A percentile compares a stretch with the other conserved stretches of the same genome.
Conservation (phyloP, 805 yeast genomes). For the Metahyphopichia silvanorum region DNA sequence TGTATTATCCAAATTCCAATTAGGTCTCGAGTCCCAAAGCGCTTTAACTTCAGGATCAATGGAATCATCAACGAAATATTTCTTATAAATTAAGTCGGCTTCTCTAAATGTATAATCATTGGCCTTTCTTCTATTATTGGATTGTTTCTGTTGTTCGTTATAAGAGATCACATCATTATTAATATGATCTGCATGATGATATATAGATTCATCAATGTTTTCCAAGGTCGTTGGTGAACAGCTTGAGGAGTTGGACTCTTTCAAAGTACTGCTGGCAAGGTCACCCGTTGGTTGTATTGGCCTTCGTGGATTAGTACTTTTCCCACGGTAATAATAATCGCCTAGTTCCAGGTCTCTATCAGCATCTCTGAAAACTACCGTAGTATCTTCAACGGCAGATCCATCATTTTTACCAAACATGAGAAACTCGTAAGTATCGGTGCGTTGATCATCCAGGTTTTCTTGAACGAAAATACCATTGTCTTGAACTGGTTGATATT, state of each 20-base stretch:
- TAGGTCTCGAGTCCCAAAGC: slow-evolving; percentile 49
- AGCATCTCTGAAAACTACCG: not conserved
- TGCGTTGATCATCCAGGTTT: slow-evolving; percentile 8
- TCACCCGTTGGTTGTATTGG: too few species aligned
- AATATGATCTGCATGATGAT: not conserved
- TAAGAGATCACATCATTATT: slow-evolving; percentile 7
- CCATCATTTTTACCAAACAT: slow-evolving; percentile 2
- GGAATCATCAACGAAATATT: slow-evolving; percentile 33
- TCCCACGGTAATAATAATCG: slow-evolving; percentile 13
- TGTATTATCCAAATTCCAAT: slow-evolving; percentile 5
- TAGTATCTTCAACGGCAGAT: slow-evolving; percentile 8
- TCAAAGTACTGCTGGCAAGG: too few species aligned
- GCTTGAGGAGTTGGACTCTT: too few species aligned
- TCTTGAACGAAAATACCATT: slow-evolving; percentile 3
- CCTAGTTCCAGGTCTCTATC: slow-evolving; percentile 8
- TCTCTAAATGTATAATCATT: slow-evolving; percentile 60
- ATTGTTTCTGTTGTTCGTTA: slow-evolving; percentile 13
- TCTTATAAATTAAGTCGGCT: slow-evolving; percentile 50
- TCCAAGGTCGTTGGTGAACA: not conserved
- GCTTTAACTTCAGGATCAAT: slow-evolving; percentile 52
- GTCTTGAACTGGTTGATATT: slow-evolving; percentile 18
- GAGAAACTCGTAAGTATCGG: not conserved
- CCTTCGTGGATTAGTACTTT: slow-evolving; percentile 8
- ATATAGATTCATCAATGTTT: not conserved
- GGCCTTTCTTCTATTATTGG: slow-evolving; percentile 14